A percentile compares a stretch with the other conserved stretches of the same genome.
phyloP scores from a whole-genome alignment of 1,284 basidiomycete genomes.

The Cryptococcus sp. region DNA sequence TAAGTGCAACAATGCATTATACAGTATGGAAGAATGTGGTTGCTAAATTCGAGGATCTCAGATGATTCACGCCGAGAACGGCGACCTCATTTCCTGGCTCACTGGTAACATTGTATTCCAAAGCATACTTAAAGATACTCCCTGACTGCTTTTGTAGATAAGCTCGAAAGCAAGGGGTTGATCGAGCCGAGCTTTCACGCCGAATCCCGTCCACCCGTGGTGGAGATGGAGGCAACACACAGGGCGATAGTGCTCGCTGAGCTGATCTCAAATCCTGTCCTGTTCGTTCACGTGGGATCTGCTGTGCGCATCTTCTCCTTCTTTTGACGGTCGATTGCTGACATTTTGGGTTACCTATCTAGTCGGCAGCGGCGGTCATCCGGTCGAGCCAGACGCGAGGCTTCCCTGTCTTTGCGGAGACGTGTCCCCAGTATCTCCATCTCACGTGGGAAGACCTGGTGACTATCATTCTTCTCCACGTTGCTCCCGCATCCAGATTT shows the following conservation, averaged over 20 bases:
- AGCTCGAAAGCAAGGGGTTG: neutral
- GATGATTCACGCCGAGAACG: constrained; percentile 30
- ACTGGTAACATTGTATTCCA: constrained; percentile 14
- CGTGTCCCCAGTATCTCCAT: constrained; percentile 25
- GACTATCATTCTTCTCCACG: neutral
- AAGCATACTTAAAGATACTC: constrained; percentile 10
- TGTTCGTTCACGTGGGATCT: constrained; percentile 40
- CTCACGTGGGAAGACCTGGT: constrained; percentile 22
- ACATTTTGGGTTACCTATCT: too few relatives aligned
- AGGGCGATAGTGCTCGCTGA: constrained; percentile 37
- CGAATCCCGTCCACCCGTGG: constrained; percentile 32
- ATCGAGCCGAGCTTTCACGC: constrained; percentile 19
- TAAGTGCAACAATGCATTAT: constrained; percentile 1
- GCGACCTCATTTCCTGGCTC: constrained; percentile 25
- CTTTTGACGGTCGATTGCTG: neutral
- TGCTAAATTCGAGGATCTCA: constrained; percentile 1
- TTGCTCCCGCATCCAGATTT: too few relatives aligned
- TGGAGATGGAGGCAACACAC: constrained; percentile 38
- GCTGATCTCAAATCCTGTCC: constrained; percentile 33
- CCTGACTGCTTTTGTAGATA: neutral
- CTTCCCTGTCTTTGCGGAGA: constrained; percentile 35
- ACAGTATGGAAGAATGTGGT: neutral
- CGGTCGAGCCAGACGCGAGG: constrained; percentile 29
- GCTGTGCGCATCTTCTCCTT: constrained; percentile 17
- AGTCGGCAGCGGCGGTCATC: too few relatives aligned